These are phyloP conservation scores for Solanum hybrid DNA, from an alignment of 305 asterid species.

Conservation along the genomic window DNA sequence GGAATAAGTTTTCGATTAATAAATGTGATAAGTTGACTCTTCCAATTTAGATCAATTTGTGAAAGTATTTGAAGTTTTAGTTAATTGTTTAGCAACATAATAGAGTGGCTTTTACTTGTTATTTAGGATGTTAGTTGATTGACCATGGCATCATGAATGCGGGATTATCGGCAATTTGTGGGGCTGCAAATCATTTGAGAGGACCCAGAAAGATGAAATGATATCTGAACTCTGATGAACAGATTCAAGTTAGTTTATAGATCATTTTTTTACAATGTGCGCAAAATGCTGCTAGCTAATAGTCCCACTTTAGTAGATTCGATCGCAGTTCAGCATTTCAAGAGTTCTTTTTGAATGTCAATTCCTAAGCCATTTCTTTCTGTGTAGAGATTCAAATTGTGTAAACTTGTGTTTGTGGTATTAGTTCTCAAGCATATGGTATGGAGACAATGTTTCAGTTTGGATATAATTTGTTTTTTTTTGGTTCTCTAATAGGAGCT, in stretches of 20 bases:
- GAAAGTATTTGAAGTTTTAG: background rate
- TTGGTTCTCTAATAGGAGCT: background rate
- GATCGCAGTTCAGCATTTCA: background rate
- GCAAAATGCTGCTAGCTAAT: background rate
- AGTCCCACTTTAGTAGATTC: background rate
- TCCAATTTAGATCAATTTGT: background rate
- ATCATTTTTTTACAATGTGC: background rate
- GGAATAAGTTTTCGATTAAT: background rate
- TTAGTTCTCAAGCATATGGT: background rate
- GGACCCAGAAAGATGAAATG: background rate
- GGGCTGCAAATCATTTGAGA: background rate
- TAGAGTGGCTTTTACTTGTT: background rate
- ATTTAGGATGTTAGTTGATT: background rate
- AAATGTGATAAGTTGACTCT: background rate
- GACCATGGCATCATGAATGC: background rate
- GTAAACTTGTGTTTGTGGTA: constrained; percentile 1
- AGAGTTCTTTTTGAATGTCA: background rate
- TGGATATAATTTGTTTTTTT: background rate
- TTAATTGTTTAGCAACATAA: background rate
- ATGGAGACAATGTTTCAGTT: background rate
- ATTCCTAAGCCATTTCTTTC: background rate
- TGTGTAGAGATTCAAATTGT: background rate
- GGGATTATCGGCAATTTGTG: background rate
- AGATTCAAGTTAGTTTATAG: background rate
- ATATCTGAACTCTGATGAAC: background rate